phyloP scores from a whole-genome alignment of 345 rosid genomes.

The Hibiscus syriacus region DNA sequence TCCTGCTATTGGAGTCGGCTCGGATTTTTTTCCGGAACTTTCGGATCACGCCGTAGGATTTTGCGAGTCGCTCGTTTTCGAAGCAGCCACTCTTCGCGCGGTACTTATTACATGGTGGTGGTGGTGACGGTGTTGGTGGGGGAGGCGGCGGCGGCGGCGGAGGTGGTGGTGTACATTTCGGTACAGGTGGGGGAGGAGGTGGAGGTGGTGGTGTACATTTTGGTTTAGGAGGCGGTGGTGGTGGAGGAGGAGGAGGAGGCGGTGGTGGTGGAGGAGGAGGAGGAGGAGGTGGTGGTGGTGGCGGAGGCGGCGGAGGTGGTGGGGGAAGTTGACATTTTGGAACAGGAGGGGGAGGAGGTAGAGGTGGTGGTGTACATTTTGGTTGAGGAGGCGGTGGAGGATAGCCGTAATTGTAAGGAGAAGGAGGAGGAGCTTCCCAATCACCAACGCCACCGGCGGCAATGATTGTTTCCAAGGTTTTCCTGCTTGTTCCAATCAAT shows the following conservation, averaged over 20 bases:
- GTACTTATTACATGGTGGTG: background rate
- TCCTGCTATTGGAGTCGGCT: background rate
- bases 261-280: no score
- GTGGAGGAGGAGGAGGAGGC: background rate
- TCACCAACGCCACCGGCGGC: slow-evolving; percentile 10
- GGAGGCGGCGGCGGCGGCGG: background rate
- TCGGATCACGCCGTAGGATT: slow-evolving; percentile 17
- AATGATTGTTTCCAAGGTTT: slow-evolving; percentile 21
- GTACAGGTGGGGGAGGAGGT: background rate
- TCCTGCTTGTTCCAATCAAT: slow-evolving; percentile 4
- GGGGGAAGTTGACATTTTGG: background rate
- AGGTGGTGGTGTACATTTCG: background rate
- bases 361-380: background rate
- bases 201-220: background rate
- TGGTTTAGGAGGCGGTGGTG: background rate
- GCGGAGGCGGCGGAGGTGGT: background rate
- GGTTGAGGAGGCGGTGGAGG: background rate
- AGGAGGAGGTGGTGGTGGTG: background rate
- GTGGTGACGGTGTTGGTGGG: background rate
- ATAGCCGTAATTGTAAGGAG: background rate
- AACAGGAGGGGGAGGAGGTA: background rate
- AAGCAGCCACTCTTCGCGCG: background rate
- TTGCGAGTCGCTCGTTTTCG: background rate
- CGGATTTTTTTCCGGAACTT: slow-evolving; percentile 15
- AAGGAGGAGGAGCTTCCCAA: slow-evolving; percentile 10